Conservation (phyloP, 1,284 basidiomycete species). For the Pyrrhoderma noxium region DNA sequence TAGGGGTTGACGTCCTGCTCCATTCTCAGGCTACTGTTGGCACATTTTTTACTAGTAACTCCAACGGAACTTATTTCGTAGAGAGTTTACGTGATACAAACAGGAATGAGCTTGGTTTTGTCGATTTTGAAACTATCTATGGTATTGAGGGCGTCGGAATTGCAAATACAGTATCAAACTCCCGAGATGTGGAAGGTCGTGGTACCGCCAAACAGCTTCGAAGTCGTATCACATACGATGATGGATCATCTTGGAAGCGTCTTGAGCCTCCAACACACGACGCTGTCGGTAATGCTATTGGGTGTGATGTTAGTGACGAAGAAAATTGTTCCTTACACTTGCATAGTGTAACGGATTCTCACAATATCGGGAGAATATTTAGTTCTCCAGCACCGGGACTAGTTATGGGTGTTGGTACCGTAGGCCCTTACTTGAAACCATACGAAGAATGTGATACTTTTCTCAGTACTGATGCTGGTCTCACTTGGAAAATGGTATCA, state of each 20-base stretch:
- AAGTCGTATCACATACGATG: conserved; percentile 85
- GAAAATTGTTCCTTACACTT: conserved; percentile 80
- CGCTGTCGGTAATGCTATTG: conserved; percentile 50
- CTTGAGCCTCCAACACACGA: conserved; percentile 61
- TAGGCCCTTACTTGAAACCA: conserved; percentile 63
- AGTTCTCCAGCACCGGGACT: conserved; percentile 91
- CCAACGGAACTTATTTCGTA: conserved; percentile 93
- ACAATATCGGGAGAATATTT: conserved; percentile 91
- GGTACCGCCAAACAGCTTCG: conserved; percentile 60
- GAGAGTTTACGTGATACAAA: conserved; percentile 88
- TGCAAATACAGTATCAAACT: conserved; percentile 82
- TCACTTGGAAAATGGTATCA: conserved; percentile 78
- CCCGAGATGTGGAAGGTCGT: conserved; percentile 70
- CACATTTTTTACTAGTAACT: conserved; percentile 91
- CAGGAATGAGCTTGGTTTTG: conserved; percentile 79
- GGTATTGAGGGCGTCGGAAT: conserved; percentile 93
- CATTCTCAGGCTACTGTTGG: conserved; percentile 71
- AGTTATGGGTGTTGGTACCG: conserved; percentile 90
- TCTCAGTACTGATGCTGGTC: conserved; percentile 83
- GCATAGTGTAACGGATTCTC: conserved; percentile 84
- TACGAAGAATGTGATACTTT: conserved; percentile 95
- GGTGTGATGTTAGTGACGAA: conserved; percentile 53
- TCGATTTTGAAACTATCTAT: conserved; percentile 89
- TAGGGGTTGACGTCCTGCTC: conserved; percentile 89
- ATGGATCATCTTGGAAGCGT: conserved; percentile 40